Conservation (phyloP, 352 stramenopile genomes). For the Pythium dissotocum region DNA sequence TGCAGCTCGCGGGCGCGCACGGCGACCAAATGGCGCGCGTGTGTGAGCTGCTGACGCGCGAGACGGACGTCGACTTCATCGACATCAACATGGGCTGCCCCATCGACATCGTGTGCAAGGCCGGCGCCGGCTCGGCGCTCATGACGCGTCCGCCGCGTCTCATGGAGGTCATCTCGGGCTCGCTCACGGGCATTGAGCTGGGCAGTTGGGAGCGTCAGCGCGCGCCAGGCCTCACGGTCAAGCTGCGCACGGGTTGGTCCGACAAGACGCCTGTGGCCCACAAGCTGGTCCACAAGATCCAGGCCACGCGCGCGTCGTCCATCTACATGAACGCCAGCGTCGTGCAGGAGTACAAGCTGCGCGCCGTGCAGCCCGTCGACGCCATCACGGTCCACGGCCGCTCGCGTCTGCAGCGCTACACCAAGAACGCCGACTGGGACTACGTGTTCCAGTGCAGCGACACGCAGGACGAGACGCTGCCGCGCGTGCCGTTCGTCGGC, state of each 20-base stretch:
- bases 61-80: conserved; percentile 97
- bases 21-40: conserved; percentile 93
- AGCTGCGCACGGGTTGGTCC: conserved; percentile 98
- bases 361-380: conserved; percentile 62
- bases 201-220: conserved; percentile 40
- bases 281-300: conserved; percentile 92
- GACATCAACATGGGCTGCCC: conserved; percentile 99
- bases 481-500: conserved; percentile 91
- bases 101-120: conserved; percentile 94
- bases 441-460: conserved; percentile 94
- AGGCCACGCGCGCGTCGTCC: conserved; percentile 53
- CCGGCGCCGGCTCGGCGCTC: conserved; percentile 90
- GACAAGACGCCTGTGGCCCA: conserved; percentile 95
- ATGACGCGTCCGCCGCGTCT: conserved; percentile 94
- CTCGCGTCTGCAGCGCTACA: conserved; percentile 97
- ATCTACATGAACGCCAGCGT: conserved; percentile 82
- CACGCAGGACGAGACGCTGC: conserved; percentile 37
- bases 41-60: conserved; percentile 92
- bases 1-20: conserved; percentile 95
- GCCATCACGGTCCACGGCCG: conserved; percentile 95
- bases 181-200: conserved; percentile 84
- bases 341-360: conserved; percentile 74
- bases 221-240: conserved; percentile 93
- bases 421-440: conserved; percentile 97
- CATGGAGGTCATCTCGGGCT: conserved; percentile 85